phyloP scores from a whole-genome alignment of 352 stramenopile species.

The Globisporangium uncinulatum region DNA sequence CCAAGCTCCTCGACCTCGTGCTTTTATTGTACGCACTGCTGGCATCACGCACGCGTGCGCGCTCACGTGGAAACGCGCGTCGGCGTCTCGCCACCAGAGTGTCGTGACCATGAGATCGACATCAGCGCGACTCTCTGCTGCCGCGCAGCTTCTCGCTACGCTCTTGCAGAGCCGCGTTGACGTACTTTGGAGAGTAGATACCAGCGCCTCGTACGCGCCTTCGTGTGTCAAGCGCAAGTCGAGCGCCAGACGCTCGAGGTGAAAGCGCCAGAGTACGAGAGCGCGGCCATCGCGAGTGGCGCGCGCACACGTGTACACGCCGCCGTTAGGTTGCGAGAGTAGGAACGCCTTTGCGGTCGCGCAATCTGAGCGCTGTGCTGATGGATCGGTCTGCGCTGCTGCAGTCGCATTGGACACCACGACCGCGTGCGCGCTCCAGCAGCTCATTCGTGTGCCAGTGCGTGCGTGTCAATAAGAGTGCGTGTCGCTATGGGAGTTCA shows the following conservation, averaged over 20 bases:
- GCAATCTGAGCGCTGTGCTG: background rate
- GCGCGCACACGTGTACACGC: slow-evolving; percentile 65
- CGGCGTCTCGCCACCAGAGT: slow-evolving; percentile 38
- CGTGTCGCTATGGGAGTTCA: background rate
- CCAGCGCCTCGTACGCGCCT: background rate
- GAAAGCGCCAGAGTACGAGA: slow-evolving; percentile 52
- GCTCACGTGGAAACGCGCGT: slow-evolving; percentile 22
- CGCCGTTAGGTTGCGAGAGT: slow-evolving; percentile 24
- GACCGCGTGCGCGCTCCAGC: background rate
- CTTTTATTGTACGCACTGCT: slow-evolving; percentile 10
- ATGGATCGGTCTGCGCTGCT: background rate
- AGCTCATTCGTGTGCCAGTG: background rate
- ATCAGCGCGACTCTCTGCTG: background rate
- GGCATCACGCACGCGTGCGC: slow-evolving; percentile 59
- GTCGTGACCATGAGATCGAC: slow-evolving; percentile 58
- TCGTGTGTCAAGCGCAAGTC: slow-evolving; percentile 1
- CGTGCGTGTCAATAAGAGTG: background rate
- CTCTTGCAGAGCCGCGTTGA: slow-evolving; percentile 11
- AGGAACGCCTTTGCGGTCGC: slow-evolving; percentile 44
- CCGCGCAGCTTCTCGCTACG: slow-evolving; percentile 7
- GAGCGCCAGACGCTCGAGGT: slow-evolving; percentile 37
- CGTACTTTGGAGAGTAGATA: slow-evolving; percentile 7
- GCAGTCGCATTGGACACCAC: background rate
- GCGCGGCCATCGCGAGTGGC: slow-evolving; percentile 4
- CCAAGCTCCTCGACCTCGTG: background rate